Percentiles rank a stretch among this genome's conserved stretches.
Conservation (phyloP, 306 rosid species). For the Cicer judaicum region DNA sequence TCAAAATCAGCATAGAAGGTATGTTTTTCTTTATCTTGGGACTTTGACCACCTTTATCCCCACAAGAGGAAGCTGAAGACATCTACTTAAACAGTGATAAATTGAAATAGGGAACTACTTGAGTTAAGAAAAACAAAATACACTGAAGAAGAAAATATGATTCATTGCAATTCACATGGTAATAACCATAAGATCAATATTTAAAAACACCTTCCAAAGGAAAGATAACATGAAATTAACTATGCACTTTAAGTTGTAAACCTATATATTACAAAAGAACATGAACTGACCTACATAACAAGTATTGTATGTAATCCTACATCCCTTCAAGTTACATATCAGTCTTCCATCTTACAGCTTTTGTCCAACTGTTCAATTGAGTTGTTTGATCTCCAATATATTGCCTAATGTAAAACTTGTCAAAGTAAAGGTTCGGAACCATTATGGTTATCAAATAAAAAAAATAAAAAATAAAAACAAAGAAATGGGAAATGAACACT, state of each 20-base stretch:
- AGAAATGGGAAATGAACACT: constrained; percentile 50
- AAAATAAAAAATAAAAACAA: too few species aligned
- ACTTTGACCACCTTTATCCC: constrained; percentile 1
- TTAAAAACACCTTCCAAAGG: constrained; percentile 43
- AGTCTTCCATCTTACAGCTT: constrained; percentile 63
- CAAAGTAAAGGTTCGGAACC: constrained; percentile 55
- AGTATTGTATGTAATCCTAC: constrained; percentile 59
- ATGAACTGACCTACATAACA: constrained; percentile 54
- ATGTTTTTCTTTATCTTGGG: neutral
- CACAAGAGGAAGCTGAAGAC: constrained; percentile 22
- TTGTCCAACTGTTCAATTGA: constrained; percentile 60
- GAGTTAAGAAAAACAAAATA: constrained; percentile 28
- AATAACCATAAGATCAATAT: constrained; percentile 32
- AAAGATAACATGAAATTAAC: constrained; percentile 49
- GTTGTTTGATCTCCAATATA: constrained; percentile 57
- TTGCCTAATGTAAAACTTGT: constrained; percentile 60
- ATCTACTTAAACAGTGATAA: constrained; percentile 9
- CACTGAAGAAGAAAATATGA: constrained; percentile 19
- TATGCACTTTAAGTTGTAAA: constrained; percentile 51
- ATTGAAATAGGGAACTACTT: neutral
- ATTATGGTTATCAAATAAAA: constrained; percentile 47
- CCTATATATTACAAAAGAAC: constrained; percentile 59
- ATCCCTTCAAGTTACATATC: constrained; percentile 64
- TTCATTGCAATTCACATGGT: constrained; percentile 45
- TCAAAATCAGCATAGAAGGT: neutral